phyloP scores from a whole-genome alignment of 2,329 filamentous ascomycete genomes.

The Albifimbria verrucaria region DNA sequence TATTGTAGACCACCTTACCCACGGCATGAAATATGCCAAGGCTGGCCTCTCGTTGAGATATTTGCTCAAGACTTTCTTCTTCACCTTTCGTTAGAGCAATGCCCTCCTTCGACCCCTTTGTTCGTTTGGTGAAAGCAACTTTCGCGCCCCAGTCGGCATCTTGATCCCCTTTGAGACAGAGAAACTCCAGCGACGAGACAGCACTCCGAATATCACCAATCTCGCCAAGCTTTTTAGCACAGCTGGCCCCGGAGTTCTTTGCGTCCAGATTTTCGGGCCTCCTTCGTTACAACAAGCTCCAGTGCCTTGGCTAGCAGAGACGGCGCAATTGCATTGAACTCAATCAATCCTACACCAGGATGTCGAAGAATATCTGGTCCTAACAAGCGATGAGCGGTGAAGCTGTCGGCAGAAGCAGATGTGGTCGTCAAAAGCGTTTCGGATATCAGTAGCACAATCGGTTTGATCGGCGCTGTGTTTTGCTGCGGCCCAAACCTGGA shows the following conservation, averaged over 20 bases:
- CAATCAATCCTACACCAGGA: conserved; percentile 73
- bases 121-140: conserved; percentile 66
- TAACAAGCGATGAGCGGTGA: conserved; percentile 86
- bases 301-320: conserved; percentile 83
- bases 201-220: conserved; percentile 91
- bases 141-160: conserved; percentile 72
- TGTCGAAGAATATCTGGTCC: conserved; percentile 84
- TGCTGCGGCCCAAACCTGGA: conserved; percentile 41
- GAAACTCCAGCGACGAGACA: conserved; percentile 87
- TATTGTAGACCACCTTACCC: conserved; percentile 96
- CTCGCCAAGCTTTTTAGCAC: conserved; percentile 80
- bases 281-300: conserved; percentile 77
- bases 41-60: conserved; percentile 84
- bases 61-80: conserved; percentile 71
- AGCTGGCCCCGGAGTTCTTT: conserved; percentile 70
- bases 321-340: conserved; percentile 90
- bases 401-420: conserved; percentile 81
- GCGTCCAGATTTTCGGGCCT: conserved; percentile 76
- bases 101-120: conserved; percentile 54
- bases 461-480: conserved; percentile 51
- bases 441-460: conserved; percentile 85
- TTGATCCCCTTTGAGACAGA: conserved; percentile 80
- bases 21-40: conserved; percentile 95
- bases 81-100: conserved; percentile 71
- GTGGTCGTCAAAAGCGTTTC: conserved; percentile 85